Conservation (phyloP, 202 grass and related monocot genomes). For the Cymbopogon flexuosus region DNA sequence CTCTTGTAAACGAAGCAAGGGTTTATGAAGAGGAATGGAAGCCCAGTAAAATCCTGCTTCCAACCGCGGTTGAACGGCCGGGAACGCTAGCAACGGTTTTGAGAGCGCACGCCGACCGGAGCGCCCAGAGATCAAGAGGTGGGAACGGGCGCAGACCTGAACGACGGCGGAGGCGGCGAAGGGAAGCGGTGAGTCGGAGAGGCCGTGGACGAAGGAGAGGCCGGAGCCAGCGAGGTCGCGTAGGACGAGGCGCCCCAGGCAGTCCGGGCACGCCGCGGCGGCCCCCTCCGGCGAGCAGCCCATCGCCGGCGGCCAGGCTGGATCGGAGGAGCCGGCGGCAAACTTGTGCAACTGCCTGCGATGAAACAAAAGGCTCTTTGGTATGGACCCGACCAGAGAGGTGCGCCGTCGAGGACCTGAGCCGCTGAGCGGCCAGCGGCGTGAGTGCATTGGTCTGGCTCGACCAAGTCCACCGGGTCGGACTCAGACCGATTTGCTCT, state of each 20-base stretch:
- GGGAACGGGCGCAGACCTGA: conserved; percentile 42
- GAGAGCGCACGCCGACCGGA: not conserved
- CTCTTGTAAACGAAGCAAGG: not conserved
- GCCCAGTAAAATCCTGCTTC: not conserved
- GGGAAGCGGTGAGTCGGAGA: conserved; percentile 69
- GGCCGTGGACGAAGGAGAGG: conserved; percentile 64
- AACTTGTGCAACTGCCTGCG: not conserved
- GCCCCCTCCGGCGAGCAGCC: conserved; percentile 23
- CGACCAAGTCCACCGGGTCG: not conserved
- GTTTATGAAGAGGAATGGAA: not conserved
- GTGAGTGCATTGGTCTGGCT: not conserved
- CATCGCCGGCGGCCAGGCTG: conserved; percentile 33
- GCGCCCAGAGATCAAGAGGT: not conserved
- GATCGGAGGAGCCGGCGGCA: conserved; percentile 1
- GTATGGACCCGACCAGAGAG: not conserved
- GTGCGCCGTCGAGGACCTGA: too few species aligned
- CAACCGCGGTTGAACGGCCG: not conserved
- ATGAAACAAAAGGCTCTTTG: not conserved
- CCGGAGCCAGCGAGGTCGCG: conserved; percentile 46
- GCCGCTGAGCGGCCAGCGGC: too few species aligned
- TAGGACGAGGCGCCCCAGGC: conserved; percentile 57
- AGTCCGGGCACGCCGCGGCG: conserved; percentile 59
- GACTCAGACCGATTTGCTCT: too few species aligned
- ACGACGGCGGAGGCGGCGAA: conserved; percentile 71
- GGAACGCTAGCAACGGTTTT: not conserved